These are phyloP conservation scores for Phytophthora pluvialis DNA, from an alignment of 352 stramenopile genomes.

Conservation along the genomic window DNA sequence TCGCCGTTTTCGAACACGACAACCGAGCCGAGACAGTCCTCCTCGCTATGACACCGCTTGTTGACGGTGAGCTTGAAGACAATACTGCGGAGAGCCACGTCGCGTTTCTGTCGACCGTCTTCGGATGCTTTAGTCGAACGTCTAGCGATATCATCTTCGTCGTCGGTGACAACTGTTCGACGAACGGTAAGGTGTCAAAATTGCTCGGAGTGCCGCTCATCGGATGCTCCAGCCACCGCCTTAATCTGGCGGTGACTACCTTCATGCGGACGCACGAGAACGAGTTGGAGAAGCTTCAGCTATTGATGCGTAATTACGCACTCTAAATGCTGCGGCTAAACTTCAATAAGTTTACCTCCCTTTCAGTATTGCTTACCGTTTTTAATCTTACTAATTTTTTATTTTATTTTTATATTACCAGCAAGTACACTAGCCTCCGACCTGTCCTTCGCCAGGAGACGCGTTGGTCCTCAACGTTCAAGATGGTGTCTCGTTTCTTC, in stretches of 20 bases:
- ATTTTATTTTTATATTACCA: neutral
- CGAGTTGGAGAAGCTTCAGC: neutral
- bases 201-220: neutral
- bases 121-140: neutral
- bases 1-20: slow-evolving; percentile 4
- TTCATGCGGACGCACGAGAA: neutral
- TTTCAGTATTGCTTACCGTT: neutral
- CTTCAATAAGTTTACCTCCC: neutral
- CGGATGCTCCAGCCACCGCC: neutral
- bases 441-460: neutral
- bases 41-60: neutral
- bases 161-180: slow-evolving; percentile 2
- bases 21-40: slow-evolving; percentile 1
- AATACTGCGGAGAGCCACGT: slow-evolving; percentile 1
- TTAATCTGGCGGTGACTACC: neutral
- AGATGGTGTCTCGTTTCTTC: slow-evolving; percentile 3
- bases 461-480: slow-evolving; percentile 1
- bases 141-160: neutral
- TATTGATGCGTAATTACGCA: slow-evolving; percentile 9
- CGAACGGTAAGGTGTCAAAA: neutral
- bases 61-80: slow-evolving; percentile 1
- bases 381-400: neutral
- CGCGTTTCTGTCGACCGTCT: slow-evolving; percentile 1
- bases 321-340: neutral
- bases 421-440: neutral